Evolutionary conservation across 1,284 basidiomycete genomes (phyloP), one percentile per base, ranked within the genome.

Genomic region (Mrakiaceae sp.): DNA sequence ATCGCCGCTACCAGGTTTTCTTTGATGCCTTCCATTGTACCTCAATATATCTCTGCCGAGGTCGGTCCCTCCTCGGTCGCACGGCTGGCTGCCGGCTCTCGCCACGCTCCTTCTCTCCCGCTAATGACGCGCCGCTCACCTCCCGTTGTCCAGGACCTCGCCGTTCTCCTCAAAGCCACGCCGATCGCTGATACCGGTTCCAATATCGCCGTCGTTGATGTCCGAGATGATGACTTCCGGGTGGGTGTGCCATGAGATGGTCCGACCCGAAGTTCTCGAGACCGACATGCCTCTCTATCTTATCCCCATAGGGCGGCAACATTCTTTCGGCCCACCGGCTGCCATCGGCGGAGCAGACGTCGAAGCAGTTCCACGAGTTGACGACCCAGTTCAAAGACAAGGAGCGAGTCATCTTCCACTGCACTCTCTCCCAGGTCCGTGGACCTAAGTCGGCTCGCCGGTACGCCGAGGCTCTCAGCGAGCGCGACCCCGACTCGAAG

Each of bases 151-250:
- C 27, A 27, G 27, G 27, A 76, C 58, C 70, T 77, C 40, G 75
- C 75, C 7, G 67, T 70, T 42, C 63, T 75, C 51, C 73, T 77
- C 70, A 76, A 74, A 67, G 62, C 70, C 4, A 68, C 69, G 55
- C 71, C 72, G 16, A 63, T 68, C 12, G 58, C 67, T 1, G 61
- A 65, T n/a, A 68, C 69, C 11, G 59, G 70, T n/a, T 68, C 67
- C 49, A 67, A 72, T 8, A 71, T 71, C 58, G 74, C 72, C 12
- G 74, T 77, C 3, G 70, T 77, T 11, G 76, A 77, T 64, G 76
- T 77, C 8, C 66, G 76, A 59, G 75, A 74, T 58, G 70, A 69
- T 55, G 76, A 77, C 68, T 77, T 76, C 64, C 70, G 63, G n/a
- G 76, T 76, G 67, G 69, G 74, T 69, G 12, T 51, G 71, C 12